Evolutionary conservation across 1,139 yeast genomes (phyloP), one percentile per base, ranked within the genome.

Genomic region (Spathaspora sp.): DNA sequence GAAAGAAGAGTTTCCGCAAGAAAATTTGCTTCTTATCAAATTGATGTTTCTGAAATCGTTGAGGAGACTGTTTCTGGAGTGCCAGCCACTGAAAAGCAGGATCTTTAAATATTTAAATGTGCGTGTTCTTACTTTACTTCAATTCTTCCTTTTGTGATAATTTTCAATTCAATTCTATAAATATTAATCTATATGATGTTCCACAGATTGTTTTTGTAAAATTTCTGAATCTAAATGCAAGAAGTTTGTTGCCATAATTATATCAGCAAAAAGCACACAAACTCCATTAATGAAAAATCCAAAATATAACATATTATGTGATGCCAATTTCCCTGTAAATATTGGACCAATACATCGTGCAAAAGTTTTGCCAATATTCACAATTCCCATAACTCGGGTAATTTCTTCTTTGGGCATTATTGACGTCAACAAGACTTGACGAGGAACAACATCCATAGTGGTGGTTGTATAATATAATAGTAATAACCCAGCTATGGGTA

Each of bases 361-460:
- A 54, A 87, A 74, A 1, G 96, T 90, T 62, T 89, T 89, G 23
- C 87, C 90, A 34, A 89, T 84, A 58, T 89, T 89, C 4, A 89
- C 96, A 2, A 86, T 72, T 1, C 96, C 97, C 84, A 90, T 78
- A 2, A 86, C 93, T 55, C 76, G 79, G 4, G 95, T 82, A 41
- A 90, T 68, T 47, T 88, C 95, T 10, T 72, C 65, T 9, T 78
- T 74, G 13, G 76, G 76, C 45, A 90, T 82, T 16, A 89, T 71
- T 2, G 88, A 78, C 0, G 95, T 82, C 36, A 89, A 65, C 39
- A 90, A 70, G 4, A 89, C 81, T 63, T 89, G 96, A 45, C 97
- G 76, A 7, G 97, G 96, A 1, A 89, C 95, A 25, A 89, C 96
- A 60, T 90, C 97, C 93, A 89, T 89, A 0, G 90, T 80, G 2